Evolutionary conservation across 192 early-diverging fungal genomes (phyloP), one percentile per base, ranked within the genome.

Genomic region (Umbelopsis isabellina): DNA sequence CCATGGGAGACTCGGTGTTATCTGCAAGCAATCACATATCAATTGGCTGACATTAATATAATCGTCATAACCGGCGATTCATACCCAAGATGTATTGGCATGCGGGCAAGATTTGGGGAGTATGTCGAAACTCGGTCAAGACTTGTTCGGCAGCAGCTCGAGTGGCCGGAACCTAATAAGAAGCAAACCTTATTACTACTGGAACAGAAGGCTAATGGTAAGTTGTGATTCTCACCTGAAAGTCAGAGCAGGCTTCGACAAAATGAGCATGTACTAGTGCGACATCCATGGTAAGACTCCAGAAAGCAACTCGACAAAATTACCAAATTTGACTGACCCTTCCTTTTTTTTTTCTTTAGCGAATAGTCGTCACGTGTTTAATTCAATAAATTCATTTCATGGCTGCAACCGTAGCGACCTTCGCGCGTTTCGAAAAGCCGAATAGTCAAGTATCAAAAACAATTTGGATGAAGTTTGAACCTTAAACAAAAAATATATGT

Each of bases 11-110:
- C 30, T 77, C 67, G 46, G 88, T 86, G 65, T 87, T 65, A 53
- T 90, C 90, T 91, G 68, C 47, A 67, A 61, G 65, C 21, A 49
- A 12, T 41, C 20, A 51, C 3, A 69, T 21, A 12, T 35, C 23
- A 46, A 33, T 35, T 8, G 30, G 18, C 30, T 20, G 2, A 27
- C 45, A 46, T 46, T 12, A 22, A 21, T 18, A 52, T 23, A 23
- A 18, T 30, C 23, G 10, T n/a, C 18, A 35, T 45, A 49, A 3
- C 2, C 13, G 33, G 33, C 8, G 35, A 27, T 52, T 20, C 72
- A 72, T 76, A 87, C 87, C 87, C 8, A 90, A 65, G 47, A 90
- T 83, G 68, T 90, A 87, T 67, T 86, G 83, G 77, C 85, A 89
- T 25, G 80, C 78, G n/a, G 83, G 79, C 21, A 91, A 72, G 37